Base-by-base conservation (phyloP, 495 filamentous ascomycete species). In the Neurospora tetrasperma region DNA sequence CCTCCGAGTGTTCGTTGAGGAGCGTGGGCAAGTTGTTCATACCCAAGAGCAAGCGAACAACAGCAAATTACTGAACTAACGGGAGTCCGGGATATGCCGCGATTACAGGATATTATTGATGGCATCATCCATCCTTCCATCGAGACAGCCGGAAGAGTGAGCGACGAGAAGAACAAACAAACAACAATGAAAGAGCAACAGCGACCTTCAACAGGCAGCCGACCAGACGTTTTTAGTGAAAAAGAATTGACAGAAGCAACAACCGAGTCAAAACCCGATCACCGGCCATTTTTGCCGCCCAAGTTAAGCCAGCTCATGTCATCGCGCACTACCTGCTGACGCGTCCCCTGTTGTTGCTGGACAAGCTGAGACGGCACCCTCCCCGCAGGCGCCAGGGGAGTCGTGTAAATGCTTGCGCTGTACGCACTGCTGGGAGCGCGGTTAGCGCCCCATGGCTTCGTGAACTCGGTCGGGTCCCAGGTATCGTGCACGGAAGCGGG, bases 241-340 rank as follows among this genome's bases (percentile, higher is more conserved):
- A 66, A 70, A 9, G 27, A 35, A 48, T 14, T 16, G 43, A 27
- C 44, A 35, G 5, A 43, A 48, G 35, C 20, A 62, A 44, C 43
- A 44, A n/a, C 43, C 43, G 43, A 20, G 10, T n/a, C 43, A 10
- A 1, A n/a, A 48, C 40, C 66, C 39, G 43, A 76, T 16, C 18
- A 39, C 14, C 72, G 66, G 39, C 75, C 71, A 46, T 78, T 76
- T 18, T 66, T 27, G 1, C 80, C 82, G 39, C 82, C 82, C 39
- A 94, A 80, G 78, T 93, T 93, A 46, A 94, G 81, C 91, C 91
- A 94, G 81, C 90, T 92, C 88, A 94, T 91, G 79, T 94, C 91
- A 38, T 80, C 79, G 8, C 79, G 71, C 68, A 74, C 54, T 10
- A 69, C 35, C 12, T 69, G 71, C 69, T 75, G 27, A 31, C 27